A percentile compares a stretch with the other conserved stretches of the same genome.
These are phyloP conservation scores for Buddleja alternifolia DNA, from an alignment of 257 asterid species.

Conservation along the genomic window DNA sequence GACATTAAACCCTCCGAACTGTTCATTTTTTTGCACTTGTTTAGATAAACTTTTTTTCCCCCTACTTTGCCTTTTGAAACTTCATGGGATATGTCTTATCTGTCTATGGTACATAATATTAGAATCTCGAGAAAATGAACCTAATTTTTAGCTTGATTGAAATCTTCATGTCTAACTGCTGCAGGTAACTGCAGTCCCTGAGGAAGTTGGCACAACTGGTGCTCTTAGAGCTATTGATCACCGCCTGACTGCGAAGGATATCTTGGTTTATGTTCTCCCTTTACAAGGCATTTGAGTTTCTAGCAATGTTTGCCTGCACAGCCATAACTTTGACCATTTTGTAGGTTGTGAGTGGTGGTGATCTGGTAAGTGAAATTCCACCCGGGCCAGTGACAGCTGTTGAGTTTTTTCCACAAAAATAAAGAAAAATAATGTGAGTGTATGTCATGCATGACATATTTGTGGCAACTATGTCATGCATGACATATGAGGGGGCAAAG, in stretches of 20 bases:
- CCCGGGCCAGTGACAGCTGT: conserved; percentile 96
- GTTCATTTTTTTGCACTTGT: no score
- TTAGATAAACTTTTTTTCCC: no score
- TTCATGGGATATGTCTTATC: no score
- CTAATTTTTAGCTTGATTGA: conserved; percentile 15
- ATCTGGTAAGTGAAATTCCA: conserved; percentile 85
- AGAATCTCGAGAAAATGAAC: background rate
- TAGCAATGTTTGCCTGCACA: conserved; percentile 12
- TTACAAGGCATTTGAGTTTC: conserved; percentile 22
- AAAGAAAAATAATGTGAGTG: no score
- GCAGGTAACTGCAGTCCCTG: conserved; percentile 95
- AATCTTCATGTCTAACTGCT: conserved; percentile 29
- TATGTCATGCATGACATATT: no score
- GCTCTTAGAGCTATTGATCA: conserved; percentile 90
- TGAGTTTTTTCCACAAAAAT: no score
- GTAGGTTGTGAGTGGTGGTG: conserved; percentile 98
- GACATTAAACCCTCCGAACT: no score
- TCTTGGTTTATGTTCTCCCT: conserved; percentile 63
- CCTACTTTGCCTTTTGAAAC: no score
- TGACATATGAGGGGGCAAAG: no score
- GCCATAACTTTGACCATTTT: conserved; percentile 34
- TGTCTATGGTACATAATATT: no score
- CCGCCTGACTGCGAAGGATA: conserved; percentile 82
- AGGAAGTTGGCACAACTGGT: conserved; percentile 97
- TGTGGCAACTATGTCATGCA: no score